These are phyloP conservation scores for Taphrina betulina DNA, from an alignment of 1,139 yeast species.

Conservation along the genomic window DNA sequence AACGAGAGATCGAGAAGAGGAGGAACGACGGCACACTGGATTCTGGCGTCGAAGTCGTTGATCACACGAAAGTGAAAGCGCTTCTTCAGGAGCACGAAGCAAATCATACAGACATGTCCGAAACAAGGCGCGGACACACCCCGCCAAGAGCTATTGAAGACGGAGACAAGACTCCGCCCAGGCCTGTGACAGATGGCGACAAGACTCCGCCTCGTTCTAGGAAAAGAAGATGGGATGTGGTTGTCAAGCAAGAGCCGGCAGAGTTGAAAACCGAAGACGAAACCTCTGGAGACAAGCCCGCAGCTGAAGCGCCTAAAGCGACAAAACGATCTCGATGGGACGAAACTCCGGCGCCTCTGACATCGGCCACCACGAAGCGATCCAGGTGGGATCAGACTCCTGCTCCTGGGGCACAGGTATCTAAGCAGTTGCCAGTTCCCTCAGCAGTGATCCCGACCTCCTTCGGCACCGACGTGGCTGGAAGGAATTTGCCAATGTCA, in stretches of 20 bases:
- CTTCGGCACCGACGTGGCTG: conserved; percentile 42
- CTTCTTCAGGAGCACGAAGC: conserved; percentile 11
- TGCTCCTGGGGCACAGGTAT: conserved; percentile 34
- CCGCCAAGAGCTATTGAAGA: conserved; percentile 40
- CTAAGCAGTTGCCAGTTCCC: conserved; percentile 34
- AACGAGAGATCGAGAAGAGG: conserved; percentile 40
- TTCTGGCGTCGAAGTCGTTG: not conserved
- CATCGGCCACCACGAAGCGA: conserved; percentile 33
- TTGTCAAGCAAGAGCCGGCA: not conserved
- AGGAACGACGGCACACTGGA: conserved; percentile 19
- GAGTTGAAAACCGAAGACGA: not conserved
- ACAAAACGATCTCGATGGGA: conserved; percentile 40
- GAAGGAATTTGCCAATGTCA: conserved; percentile 49
- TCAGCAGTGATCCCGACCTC: conserved; percentile 45
- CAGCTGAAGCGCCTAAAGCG: conserved; percentile 33
- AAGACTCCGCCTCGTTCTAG: conserved; percentile 38
- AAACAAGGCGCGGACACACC: too few species aligned
- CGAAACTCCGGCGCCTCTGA: conserved; percentile 37
- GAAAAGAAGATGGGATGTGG: conserved; percentile 34
- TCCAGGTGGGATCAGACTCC: conserved; percentile 44
- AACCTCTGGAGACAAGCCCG: conserved; percentile 2
- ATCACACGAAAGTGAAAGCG: conserved; percentile 23
- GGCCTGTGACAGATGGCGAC: conserved; percentile 35
- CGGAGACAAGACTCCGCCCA: conserved; percentile 41
- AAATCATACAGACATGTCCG: not conserved